Base-by-base conservation (phyloP, 2,329 filamentous ascomycete species). In the Cladobotryum protrusum region DNA sequence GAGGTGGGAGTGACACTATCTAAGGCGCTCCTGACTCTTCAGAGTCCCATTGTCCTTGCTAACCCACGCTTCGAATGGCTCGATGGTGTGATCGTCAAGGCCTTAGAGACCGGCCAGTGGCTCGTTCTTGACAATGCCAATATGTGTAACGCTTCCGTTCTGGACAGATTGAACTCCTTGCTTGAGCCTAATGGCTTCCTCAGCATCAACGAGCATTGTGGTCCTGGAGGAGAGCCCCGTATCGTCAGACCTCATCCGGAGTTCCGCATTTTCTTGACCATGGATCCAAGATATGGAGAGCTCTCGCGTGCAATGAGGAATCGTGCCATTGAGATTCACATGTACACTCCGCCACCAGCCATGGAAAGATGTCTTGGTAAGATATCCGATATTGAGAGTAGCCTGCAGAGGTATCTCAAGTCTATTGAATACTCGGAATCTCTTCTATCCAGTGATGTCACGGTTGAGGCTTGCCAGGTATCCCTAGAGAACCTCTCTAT, bases 241-340 rank as follows among this genome's bases (percentile, higher is more conserved):
- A 72, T 95, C 34, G 81, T 99, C 45, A 81, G 71, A 49, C 91
- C 93, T 13, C 91, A 97, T 70, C 78, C 86, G 0, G 81, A 89
- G 53, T 99, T 99, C 68, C 81, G 92, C 50, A 83, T 99, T 17
- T 97, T 99, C 68, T 73, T 99, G 64, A 97, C 92, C 0, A 87
- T 95, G 73, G 92, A 99, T 65, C 85, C 93, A 42, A 82, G 85
- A 45, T 88, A 96, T 65, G 95, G 93, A 15, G 93, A 99, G 66
- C 75, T 99, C 8, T 99, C 93, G 3, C 81, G 93, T 55, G 93
- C 93, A 1, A 99, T 99, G 93, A 79, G 95, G 50, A 99, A 99
- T 68, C 82, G 93, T 65, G 90, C 90, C 44, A 78, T 96, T 20
- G 95, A 99, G 67, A 86, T 99, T 9, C 93, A 85, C 61, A 74